Base-by-base conservation (phyloP, 768 basidiomycete species). In the Amanita fuliginea region DNA sequence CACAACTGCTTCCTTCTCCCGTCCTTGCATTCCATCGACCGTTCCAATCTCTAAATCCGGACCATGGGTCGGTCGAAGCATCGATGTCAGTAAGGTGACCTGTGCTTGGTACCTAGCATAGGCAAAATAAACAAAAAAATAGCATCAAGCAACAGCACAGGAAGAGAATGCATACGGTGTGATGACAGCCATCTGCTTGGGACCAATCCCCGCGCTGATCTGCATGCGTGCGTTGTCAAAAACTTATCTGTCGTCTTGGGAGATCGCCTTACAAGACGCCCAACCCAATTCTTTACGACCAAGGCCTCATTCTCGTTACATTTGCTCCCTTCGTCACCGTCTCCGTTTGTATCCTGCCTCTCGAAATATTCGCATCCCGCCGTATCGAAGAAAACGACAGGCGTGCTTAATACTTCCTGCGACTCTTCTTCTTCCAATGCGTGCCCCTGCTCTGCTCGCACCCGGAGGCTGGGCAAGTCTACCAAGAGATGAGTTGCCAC, bases 21-120 rank as follows among this genome's bases (percentile, higher is more conserved):
- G 78, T 0, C 95, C 95, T 69, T 99, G 96, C 83, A 97, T 88
- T 0, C 93, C 92, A 60, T 98, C 96, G 1, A 98, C 93, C 0
- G 86, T 90, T 1, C 94, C 96, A 39, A 96, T 90, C 56, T 97
- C 93, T 0, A 98, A 74, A 21, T 69, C 68, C 0, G 70, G 62
- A 0, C 85, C 86, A 57, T 86, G 74, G n/a, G 68, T 61, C 0
- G 84, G 80, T 19, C 85, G 79, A 16, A 99, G 68, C 37, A 91
- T 67, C 0, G 84, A 81, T 0, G 88, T 78, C 34, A 98, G 70
- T 1, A 93, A 73, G 2, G 85, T 78, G 3, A 98, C 94, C 64
- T 99, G 96, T 0, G 93, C 89, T 69, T 96, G 92, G 65, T 99
- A 95, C 44, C 87, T 88, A 53, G 11, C 4, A 19, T 10, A n/a